These are phyloP conservation scores for Triangularia verruculosa DNA, from an alignment of 2,329 filamentous ascomycete species.

Conservation along the genomic window DNA sequence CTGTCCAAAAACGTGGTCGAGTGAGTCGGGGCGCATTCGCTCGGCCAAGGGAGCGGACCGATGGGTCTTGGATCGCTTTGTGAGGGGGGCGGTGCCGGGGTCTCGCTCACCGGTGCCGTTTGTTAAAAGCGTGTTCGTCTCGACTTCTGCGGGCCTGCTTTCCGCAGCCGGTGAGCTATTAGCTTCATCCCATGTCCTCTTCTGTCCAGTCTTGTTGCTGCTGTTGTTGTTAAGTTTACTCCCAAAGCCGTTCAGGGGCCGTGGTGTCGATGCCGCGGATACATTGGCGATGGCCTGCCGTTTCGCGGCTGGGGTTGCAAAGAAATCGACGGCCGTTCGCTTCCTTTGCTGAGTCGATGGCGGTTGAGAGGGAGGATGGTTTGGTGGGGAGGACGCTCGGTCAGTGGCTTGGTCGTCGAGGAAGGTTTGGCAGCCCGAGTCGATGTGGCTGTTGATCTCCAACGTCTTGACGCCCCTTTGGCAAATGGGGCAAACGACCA, in stretches of 20 bases:
- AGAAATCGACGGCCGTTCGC: slow-evolving; percentile 56
- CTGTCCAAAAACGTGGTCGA: slow-evolving; percentile 88
- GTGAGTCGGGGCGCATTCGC: slow-evolving; percentile 79
- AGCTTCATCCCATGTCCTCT: slow-evolving; percentile 55
- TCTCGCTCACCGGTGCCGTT: slow-evolving; percentile 10
- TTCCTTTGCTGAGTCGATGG: slow-evolving; percentile 50
- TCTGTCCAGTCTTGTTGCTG: slow-evolving; percentile 41
- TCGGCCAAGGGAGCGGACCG: slow-evolving; percentile 83
- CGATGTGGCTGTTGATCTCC: slow-evolving; percentile 87
- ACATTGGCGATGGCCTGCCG: slow-evolving; percentile 41
- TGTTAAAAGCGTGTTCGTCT: not conserved
- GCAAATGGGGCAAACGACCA: slow-evolving; percentile 80
- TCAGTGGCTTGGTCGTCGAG: slow-evolving; percentile 43
- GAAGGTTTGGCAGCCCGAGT: slow-evolving; percentile 72
- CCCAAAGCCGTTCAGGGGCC: slow-evolving; percentile 5
- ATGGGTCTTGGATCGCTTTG: slow-evolving; percentile 67
- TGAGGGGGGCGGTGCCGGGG: slow-evolving; percentile 35
- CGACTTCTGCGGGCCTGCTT: slow-evolving; percentile 21
- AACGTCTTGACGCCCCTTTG: slow-evolving; percentile 65
- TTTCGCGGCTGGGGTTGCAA: slow-evolving; percentile 59
- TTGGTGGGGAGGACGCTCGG: slow-evolving; percentile 27
- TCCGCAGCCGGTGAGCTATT: slow-evolving; percentile 19
- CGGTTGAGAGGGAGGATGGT: slow-evolving; percentile 34
- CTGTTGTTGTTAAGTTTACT: slow-evolving; percentile 13
- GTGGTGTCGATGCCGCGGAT: slow-evolving; percentile 33